Base-by-base conservation (phyloP, 1,284 basidiomycete genomes). In the Puccinia coronata region DNA sequence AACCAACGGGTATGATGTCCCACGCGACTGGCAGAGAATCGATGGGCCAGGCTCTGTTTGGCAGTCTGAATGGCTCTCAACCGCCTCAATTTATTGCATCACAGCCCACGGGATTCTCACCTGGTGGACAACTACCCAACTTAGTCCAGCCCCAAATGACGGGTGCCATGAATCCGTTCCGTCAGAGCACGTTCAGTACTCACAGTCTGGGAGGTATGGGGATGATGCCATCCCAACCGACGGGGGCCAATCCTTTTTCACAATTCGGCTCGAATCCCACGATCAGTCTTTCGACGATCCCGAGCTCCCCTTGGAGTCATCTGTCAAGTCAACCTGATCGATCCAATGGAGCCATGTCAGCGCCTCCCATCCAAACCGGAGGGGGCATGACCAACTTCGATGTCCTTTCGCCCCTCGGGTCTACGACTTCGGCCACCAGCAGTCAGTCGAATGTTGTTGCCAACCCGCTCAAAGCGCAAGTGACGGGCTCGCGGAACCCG, bases 401-500 rank as follows among this genome's bases (percentile, higher is more conserved):
- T 67, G 81, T 75, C 43, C 82, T 78, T 67, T 83, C 77, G 71
- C 82, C 83, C 28, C 74, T 84, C 74, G 83, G 82, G 81, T 83
- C 83, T 67, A 82, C 85, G 82, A 79, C 85, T 34, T 79, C 85
- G 36, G 84, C 84, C 65, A 28, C 57, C 77, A 82, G n/a, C 76
- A 75, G 34, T 78, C 83, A 82, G 14, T 82, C 80, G n/a, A n/a
- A n/a, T n/a, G n/a, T n/a, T 81, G 83, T 76, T 74, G 59, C 82
- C 72, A 43, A 75, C 82, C 85, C 82, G 1, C 89, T 98, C n/a
- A 90, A 91, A 84, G 89, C 94, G 6, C 96, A 98, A 86, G 91
- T 92, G 86, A 99, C 96, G 0, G 96, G 96, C 25, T 94, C 93
- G 2, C 92, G 91, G 84, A 99, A 99, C 88, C 96, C 96, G 0